Conservation (phyloP, 345 rosid species). For the Dovyalis caffra region DNA sequence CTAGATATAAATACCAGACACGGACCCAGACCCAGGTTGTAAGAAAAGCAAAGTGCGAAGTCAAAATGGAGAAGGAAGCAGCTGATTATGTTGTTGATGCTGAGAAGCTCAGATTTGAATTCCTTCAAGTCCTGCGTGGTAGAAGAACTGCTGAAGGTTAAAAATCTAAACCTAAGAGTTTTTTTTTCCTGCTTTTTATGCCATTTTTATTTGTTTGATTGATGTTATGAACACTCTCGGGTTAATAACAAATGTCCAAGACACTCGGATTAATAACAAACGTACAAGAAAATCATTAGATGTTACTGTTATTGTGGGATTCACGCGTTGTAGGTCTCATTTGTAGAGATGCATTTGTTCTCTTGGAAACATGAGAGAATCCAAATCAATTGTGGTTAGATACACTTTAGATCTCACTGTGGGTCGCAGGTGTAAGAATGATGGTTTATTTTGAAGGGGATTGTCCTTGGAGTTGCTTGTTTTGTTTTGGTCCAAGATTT, state of each 20-base stretch:
- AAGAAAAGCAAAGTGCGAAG: background rate
- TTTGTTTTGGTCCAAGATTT: background rate
- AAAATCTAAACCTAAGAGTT: background rate
- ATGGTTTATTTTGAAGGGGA: background rate
- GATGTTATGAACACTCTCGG: background rate
- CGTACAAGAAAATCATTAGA: background rate
- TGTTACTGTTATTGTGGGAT: background rate
- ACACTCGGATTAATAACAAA: background rate
- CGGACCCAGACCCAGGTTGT: background rate
- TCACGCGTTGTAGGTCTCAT: too few species aligned
- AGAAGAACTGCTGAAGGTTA: constrained; percentile 54
- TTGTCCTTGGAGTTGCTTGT: background rate
- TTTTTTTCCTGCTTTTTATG: background rate
- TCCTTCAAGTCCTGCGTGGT: constrained; percentile 49
- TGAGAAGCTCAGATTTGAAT: constrained; percentile 48
- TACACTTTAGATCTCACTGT: background rate
- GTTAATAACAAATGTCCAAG: background rate
- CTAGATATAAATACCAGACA: background rate
- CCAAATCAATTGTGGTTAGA: background rate
- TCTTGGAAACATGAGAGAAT: background rate
- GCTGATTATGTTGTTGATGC: constrained; percentile 4
- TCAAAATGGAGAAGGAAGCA: constrained; percentile 20
- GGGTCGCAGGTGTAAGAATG: background rate
- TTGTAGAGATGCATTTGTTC: background rate
- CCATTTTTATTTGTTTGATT: background rate